These are phyloP conservation scores for Dipteronia sinensis DNA, from an alignment of 345 rosid genomes.

Conservation along the genomic window DNA sequence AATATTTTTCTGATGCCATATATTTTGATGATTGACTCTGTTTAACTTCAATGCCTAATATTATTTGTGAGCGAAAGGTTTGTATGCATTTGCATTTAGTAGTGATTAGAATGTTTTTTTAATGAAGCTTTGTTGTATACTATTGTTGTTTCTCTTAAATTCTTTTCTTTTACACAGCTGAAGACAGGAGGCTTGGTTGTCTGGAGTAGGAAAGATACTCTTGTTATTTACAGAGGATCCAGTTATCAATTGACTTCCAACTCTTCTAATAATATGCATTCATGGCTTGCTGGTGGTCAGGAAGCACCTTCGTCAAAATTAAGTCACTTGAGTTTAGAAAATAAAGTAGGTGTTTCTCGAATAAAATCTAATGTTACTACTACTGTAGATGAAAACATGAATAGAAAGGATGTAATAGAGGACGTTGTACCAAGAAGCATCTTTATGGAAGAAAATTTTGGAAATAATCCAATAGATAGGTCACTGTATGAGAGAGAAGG, in stretches of 20 bases:
- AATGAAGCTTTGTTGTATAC: background rate
- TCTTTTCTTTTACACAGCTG: conserved; percentile 45
- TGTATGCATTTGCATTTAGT: background rate
- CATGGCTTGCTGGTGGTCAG: background rate
- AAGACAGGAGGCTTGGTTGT: conserved; percentile 88
- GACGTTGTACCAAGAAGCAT: conserved; percentile 18
- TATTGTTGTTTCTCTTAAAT: conserved; percentile 18
- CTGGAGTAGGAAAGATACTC: conserved; percentile 64
- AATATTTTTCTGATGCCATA: background rate
- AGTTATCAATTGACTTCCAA: conserved; percentile 27
- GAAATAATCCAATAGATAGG: conserved; percentile 32
- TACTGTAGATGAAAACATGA: conserved; percentile 8
- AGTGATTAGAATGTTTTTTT: background rate
- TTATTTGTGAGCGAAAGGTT: background rate
- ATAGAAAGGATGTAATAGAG: conserved; percentile 21
- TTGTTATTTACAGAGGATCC: conserved; percentile 60
- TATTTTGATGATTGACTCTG: background rate
- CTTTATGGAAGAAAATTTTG: conserved; percentile 20
- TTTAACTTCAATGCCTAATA: background rate
- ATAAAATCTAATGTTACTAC: conserved; percentile 9
- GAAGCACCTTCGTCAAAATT: conserved; percentile 3
- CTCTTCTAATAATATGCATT: background rate
- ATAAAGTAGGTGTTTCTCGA: conserved; percentile 19
- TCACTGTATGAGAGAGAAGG: conserved; percentile 80
- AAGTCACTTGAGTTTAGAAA: conserved; percentile 19